Conservation (phyloP, 208 protist genomes). For the Leishmania guyanensis region DNA sequence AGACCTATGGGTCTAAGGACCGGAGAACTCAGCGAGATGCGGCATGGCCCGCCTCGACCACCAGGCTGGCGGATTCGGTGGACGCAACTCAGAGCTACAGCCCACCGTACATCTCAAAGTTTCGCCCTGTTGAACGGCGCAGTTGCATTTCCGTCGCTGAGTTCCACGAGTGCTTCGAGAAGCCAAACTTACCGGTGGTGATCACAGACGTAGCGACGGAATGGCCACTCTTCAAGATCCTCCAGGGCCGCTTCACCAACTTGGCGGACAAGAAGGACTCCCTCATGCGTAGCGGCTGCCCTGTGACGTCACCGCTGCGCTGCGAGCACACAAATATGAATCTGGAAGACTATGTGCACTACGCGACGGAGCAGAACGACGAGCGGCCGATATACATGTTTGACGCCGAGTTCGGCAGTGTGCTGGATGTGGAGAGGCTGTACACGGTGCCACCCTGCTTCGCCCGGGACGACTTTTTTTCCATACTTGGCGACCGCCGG, state of each 20-base stretch:
- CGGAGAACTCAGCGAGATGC: constrained; percentile 22
- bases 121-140: constrained; percentile 65
- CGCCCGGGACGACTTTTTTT: constrained; percentile 84
- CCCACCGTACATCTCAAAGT: constrained; percentile 57
- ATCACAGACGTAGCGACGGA: constrained; percentile 78
- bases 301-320: constrained; percentile 61
- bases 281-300: constrained; percentile 44
- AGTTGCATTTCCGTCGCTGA: constrained; percentile 56
- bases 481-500: constrained; percentile 57
- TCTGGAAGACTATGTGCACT: constrained; percentile 83
- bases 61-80: background rate
- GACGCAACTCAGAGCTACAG: background rate
- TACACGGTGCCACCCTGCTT: constrained; percentile 87
- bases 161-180: constrained; percentile 75
- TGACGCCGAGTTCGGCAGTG: constrained; percentile 80
- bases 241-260: constrained; percentile 69
- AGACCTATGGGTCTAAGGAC: background rate
- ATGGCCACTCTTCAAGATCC: constrained; percentile 81
- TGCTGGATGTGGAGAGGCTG: constrained; percentile 55
- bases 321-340: constrained; percentile 90
- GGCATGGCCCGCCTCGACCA: constrained; percentile 5
- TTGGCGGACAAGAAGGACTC: constrained; percentile 50
- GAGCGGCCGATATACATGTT: constrained; percentile 94
- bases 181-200: constrained; percentile 70
- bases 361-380: constrained; percentile 75